phyloP scores from a whole-genome alignment of 257 asterid species.

The Capsicum baccatum region DNA sequence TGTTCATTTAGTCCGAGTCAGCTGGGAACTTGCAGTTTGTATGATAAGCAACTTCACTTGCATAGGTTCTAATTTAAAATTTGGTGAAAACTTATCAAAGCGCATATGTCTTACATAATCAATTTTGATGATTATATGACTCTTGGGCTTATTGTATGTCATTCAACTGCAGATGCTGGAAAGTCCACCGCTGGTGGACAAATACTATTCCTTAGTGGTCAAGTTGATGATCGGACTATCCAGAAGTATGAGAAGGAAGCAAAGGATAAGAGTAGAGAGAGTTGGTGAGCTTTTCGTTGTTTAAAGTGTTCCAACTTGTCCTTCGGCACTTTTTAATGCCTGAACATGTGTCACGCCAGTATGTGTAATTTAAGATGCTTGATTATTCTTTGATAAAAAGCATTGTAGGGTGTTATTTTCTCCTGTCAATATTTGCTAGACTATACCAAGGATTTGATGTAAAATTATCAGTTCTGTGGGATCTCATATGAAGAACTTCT shows the following conservation, averaged over 20 bases:
- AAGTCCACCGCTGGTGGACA: conserved; percentile 98
- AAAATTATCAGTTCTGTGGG: neutral
- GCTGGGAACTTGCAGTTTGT: conserved; percentile 7
- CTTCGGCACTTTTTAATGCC: neutral
- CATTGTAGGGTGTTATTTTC: neutral
- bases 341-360: conserved; percentile 14
- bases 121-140: neutral
- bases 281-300: conserved; percentile 68
- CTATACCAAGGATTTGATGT: neutral
- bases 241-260: conserved; percentile 99
- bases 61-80: conserved; percentile 10
- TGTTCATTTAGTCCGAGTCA: neutral
- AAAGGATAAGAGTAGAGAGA: conserved; percentile 93
- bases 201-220: conserved; percentile 88
- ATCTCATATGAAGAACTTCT: neutral
- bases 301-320: neutral
- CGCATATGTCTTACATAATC: neutral
- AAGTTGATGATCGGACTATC: conserved; percentile 95
- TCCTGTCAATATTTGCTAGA: conserved; percentile 6
- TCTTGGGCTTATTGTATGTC: neutral
- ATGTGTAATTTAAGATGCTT: neutral
- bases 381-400: neutral
- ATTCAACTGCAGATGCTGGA: conserved; percentile 82
- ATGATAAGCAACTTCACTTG: neutral
- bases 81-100: neutral